Base-by-base conservation (phyloP, 495 filamentous ascomycete genomes). In the Parmelia sp. region DNA sequence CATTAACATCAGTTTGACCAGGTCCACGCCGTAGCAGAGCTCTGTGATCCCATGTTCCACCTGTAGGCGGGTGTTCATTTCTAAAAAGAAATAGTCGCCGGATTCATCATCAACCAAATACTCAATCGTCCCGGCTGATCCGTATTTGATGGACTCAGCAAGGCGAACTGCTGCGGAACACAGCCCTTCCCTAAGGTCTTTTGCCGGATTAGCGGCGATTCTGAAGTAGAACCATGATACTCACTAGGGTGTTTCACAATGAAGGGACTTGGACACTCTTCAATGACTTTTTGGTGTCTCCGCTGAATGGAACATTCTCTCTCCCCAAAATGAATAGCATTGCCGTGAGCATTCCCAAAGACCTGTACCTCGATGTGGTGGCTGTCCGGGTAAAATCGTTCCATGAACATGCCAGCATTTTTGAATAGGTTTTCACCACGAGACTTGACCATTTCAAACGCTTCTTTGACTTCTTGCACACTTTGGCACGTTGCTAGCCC, bases 1-100 rank as follows among this genome's bases (percentile, higher is more conserved):
- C 68, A 73, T 72, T 25, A 84, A 68, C 82, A 83, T 84, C 39
- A 83, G 70, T 23, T 78, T 73, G 3, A 88, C 85, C 17, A 88
- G 69, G 61, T 88, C 86, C 31, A 87, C 67, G n/a, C 73, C 76
- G 66, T 83, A 83, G 62, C 82, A 83, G 8, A 83, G 66, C 68
- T 89, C 84, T 8, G 86, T 88, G 59, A 87, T 82, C 19, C 80
- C 81, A 71, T 88, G 86, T 71, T 89, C 86, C 35, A 89, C 86
- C 64, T 89, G 86, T 12, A 88, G 73, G 40, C 86, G 75, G 0
- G 86, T 86, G 68, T 88, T 88, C 82, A 89, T 85, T 68, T 89
- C 86, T 7, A 88, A 75, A 65, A 89, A 89, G 71, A 83, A 89
- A 73, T 85, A 86, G 14, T 80, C 76, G 0, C 76, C 78, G 0